Base-by-base conservation (phyloP, 202 grass and related monocot genomes). In the Brachypodium distachyon region DNA sequence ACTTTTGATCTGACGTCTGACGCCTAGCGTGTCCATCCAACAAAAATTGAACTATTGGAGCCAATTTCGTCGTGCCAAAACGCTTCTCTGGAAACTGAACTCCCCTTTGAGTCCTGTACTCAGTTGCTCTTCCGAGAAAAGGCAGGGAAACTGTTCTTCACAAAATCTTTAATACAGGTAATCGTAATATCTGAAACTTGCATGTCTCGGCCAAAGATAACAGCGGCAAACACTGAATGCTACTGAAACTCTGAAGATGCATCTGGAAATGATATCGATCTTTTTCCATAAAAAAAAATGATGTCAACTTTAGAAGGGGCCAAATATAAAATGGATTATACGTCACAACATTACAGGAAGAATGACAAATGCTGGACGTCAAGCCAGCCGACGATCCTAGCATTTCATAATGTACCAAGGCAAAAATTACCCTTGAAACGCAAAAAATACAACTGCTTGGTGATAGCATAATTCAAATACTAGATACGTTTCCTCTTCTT, bases 401-500 rank as follows among this genome's bases (percentile, higher is more conserved):
- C 13, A 33, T 11, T 50, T 55, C 1, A 29, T 3, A 67, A 81
- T 36, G 52, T 57, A 63, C 46, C 23, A 14, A 6, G 5, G 7
- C 16, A 79, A 82, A 80, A 57, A 37, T 29, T 38, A 25, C n/a
- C n/a, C n/a, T n/a, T n/a, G n/a, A n/a, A 14, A 6, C 3, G 7
- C 16, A 79, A 82, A 80, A 57, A 37, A 22, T 38, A 25, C 25
- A 40, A 18, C 33, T 41, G 18, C 31, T 3, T 81, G 22, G 22
- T 14, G 25, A 13, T 43, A 0, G 4, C 19, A 43, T 16, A 27
- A 74, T 42, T 38, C 5, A 32, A 54, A 56, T 9, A 21, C 63
- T 84, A 84, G 47, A 9, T 7, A 50, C 72, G 76, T 29, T 89
- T 96, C 52, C 86, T 92, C 83, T 89, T 89, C 76, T 92, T 97